Base-by-base conservation (phyloP, 108 stramenopile species). In the Epipyxis sp. region DNA sequence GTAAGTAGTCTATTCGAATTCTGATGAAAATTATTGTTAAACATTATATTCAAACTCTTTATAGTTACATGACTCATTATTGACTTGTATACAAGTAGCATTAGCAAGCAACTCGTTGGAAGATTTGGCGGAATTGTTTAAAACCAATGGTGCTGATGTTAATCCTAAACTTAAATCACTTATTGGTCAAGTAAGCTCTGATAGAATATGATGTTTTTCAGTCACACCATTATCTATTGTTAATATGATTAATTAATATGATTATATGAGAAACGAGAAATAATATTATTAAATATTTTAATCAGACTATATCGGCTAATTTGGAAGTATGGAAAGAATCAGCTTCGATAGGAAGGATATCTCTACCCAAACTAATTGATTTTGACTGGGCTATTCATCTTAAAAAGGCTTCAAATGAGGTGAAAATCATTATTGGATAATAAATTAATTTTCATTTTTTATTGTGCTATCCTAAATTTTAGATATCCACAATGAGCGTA, bases 311-410 rank as follows among this genome's bases (percentile, higher is more conserved):
- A 10, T 16, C 13, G 6, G 25, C 30, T 37, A 16, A 25, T 65
- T 13, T 65, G 61, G 61, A 65, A 32, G 10, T 32, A 3, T 65
- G 61, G 61, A 65, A 37, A 65, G 61, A 65, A 10, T 16, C 61
- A 6, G 3, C 61, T 65, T 35, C 35, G 27, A 32, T 65, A 32
- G 34, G 61, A 32, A 16, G 61, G 6, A 65, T 65, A 6, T 35
- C 61, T 29, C 35, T 65, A 37, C 61, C 61, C 25, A 65, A 25
- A 37, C 61, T 65, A 29, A 3, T 13, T 3, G 61, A 65, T 37
- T 65, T 65, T 65, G 61, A 65, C 34, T 65, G 61, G 61, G 3
- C 61, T 6, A 10, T 65, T 13, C 61, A 65, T 13, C 34, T 65
- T 32, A 16, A 65, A 65, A 29, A 32, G 6, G 61, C 61, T 65